A percentile compares a stretch with the other conserved stretches of the same genome.
These are phyloP conservation scores for Calonectria leucothoes DNA, from an alignment of 2,329 filamentous ascomycete genomes.

Conservation along the genomic window DNA sequence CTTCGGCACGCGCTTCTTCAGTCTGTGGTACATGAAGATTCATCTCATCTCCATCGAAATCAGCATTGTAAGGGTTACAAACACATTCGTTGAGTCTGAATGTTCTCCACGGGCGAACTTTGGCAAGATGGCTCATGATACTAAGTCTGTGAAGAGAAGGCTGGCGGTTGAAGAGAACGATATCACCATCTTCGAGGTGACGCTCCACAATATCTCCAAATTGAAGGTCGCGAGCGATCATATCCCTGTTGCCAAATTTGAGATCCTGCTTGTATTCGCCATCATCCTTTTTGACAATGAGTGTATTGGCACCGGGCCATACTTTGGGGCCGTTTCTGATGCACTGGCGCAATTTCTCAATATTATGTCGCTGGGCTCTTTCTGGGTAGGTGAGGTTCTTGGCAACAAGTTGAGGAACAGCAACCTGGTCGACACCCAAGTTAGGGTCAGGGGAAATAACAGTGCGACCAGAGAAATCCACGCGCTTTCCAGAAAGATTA, in stretches of 20 bases:
- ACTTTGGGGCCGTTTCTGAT: slow-evolving; percentile 80
- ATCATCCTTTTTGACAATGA: slow-evolving; percentile 78
- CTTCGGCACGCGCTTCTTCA: slow-evolving; percentile 94
- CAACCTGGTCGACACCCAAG: slow-evolving; percentile 91
- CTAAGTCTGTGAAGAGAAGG: slow-evolving; percentile 98
- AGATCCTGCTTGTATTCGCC: slow-evolving; percentile 78
- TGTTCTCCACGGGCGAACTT: slow-evolving; percentile 93
- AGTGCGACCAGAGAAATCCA: slow-evolving; percentile 96
- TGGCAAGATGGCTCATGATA: slow-evolving; percentile 96
- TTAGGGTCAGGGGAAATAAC: slow-evolving; percentile 99
- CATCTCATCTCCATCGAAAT: slow-evolving; percentile 99
- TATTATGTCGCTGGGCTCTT: slow-evolving; percentile 85
- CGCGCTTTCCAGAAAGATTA: slow-evolving; percentile 96
- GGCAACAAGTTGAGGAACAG: slow-evolving; percentile 90
- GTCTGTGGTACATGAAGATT: slow-evolving; percentile 98
- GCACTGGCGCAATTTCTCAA: slow-evolving; percentile 80
- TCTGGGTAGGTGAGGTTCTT: slow-evolving; percentile 98
- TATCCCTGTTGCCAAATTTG: slow-evolving; percentile 77
- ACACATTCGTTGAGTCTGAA: slow-evolving; percentile 98
- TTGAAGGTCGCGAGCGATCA: slow-evolving; percentile 78
- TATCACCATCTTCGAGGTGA: slow-evolving; percentile 93
- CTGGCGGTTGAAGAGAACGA: slow-evolving; percentile 97
- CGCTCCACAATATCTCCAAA: slow-evolving; percentile 93
- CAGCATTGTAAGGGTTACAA: slow-evolving; percentile 97
- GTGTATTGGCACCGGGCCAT: slow-evolving; percentile 87